Base-by-base conservation (phyloP, 2,329 filamentous ascomycete genomes). In the Aspergillus pseudotamarii region DNA sequence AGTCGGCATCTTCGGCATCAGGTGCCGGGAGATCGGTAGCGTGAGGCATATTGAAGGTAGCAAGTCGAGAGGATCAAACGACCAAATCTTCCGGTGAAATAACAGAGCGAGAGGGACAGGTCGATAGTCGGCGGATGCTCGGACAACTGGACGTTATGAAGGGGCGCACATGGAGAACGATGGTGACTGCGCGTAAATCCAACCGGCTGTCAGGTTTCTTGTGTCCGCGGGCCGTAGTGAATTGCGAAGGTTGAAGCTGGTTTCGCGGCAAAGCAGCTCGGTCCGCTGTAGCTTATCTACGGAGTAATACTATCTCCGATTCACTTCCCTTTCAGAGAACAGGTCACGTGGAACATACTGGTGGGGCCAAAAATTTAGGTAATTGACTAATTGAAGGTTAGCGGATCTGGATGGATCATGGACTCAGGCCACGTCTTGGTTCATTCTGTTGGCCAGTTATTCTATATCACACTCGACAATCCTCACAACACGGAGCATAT, bases 1-100 rank as follows among this genome's bases (percentile, higher is more conserved):
- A 81, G 46, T 78, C 77, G 21, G 69, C 65, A 69, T 80, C 79
- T 23, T 78, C 75, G 59, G 66, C 67, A 61, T 74, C 73, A 21
- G 68, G 45, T 34, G 66, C 68, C 51, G 68, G 60, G 8, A 69
- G 69, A 19, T 69, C 69, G 3, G 78, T 78, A 28, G 78, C 75
- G 68, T 80, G 77, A 68, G 78, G 76, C 78, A 80, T 80, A 46
- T 62, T 75, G 61, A 45, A 50, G n/a, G 34, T 4, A 23, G 51
- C 32, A 19, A 55, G 11, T 36, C 21, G n/a, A 55, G 14, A 23
- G 21, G n/a, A 48, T 38, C 21, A 23, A 23, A 23, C 51, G 32
- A 19, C 21, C 21, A 14, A 28, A 36, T 55, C 34, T 23, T 41
- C 38, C 38, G 8, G 30, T 11, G 21, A 28, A 28, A 28, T 55